Base-by-base conservation (phyloP, 1,284 basidiomycete species). In the Apiotrichum mycotoxinovorans region DNA sequence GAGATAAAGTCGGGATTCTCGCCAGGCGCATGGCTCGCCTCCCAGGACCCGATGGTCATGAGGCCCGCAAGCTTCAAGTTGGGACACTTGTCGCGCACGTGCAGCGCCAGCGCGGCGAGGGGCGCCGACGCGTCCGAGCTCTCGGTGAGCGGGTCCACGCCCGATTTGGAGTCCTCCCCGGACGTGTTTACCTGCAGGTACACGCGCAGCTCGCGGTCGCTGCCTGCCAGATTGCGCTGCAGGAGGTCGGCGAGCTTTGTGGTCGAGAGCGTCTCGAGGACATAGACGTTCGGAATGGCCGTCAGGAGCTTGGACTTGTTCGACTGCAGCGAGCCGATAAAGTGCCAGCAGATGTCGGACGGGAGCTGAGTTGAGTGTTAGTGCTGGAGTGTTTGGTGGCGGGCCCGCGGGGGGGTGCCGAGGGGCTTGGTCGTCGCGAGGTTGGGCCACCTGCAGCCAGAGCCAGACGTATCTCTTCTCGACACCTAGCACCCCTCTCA, bases 171-270 rank as follows among this genome's bases (percentile, higher is more conserved):
- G 50, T 85, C 86, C 75, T 98, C 96, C 18, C 85, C 86, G 0
- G 92, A 96, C 8, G 95, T 98, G 78, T 98, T 98, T 69, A 98
- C 83, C 76, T 98, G 94, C 15, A 98, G 78, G 59, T 93, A 85
- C 51, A 98, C 83, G 67, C 88, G 84, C 4, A 96, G 80, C 7
- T 75, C 41, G 55, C 70, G 64, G 67, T 70, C 52, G 33, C 78
- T 80, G 0, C 75, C 58, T 1, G 85, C 80, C 17, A 95, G 80
- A 1, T 86, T 82, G 71, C 88, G 89, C 74, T 95, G 84, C n/a
- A 98, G 81, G 0, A 85, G 83, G 37, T 83, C 85, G 14, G 95
- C 95, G 26, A 87, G 84, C 77, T 96, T 97, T 61, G 78, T 73
- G 9, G 90, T 92, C 14, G 89, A 86, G n/a, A 98, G 79, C 0